Evolutionary conservation across 108 stramenopile genomes (phyloP), one percentile per base, ranked within the genome.

Genomic region (Stephanodiscus triporus): DNA sequence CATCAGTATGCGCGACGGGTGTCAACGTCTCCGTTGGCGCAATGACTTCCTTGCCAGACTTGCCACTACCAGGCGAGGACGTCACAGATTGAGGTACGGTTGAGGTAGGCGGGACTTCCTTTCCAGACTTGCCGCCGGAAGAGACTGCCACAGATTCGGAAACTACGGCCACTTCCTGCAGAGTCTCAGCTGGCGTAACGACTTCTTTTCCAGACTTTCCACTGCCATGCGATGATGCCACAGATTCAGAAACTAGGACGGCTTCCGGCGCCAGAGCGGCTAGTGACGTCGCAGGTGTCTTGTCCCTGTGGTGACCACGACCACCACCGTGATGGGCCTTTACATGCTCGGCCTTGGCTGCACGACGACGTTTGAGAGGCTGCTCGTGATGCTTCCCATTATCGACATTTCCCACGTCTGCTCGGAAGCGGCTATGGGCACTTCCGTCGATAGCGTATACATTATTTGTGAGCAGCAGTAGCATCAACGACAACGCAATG

Each of bases 131-230:
- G 24, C 51, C 51, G 19, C 51, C 23, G 19, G 23, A 22, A 3
- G 20, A 24, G 51, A 53, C 23, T 53, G 24, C 17, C 3, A 8
- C 17, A 24, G 51, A 24, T 6, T 22, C 20, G 8, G 51, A 53
- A 30, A 29, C 24, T 29, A 29, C 29, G 27, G 29, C 56, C 16
- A 30, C 7, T 6, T 57, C 56, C 5, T 26, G 9, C 40, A 11
- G 11, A 1, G 11, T 40, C 40, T 40, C 40, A 40, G 40, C 40
- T 40, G 40, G 9, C 9, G 51, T n/a, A 53, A 24, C 36, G 36
- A 19, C 19, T 17, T 34, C 58, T 17, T 59, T 59, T 24, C 57
- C 57, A 30, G 57, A 58, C 26, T 58, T 58, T 2, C 30, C 57
- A 14, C 27, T 27, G 17, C 30, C 30, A 11, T 0, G 2, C 11